Evolutionary conservation across 2,329 filamentous ascomycete species (phyloP).

Genomic region (Penicillium sp.): DNA sequence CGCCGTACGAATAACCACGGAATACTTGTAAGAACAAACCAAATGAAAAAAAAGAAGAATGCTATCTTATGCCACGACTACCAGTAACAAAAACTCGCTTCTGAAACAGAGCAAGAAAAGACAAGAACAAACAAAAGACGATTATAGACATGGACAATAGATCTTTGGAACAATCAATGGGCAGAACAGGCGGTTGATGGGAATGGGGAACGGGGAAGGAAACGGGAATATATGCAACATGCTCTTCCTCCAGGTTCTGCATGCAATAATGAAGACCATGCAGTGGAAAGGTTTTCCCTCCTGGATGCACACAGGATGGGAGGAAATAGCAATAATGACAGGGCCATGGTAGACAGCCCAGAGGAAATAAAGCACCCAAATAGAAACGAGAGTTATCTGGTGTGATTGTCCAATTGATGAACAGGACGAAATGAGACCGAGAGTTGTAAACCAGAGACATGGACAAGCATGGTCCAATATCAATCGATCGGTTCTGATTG

Average conservation of each 20-base stretch:
- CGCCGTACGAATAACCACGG: constrained; percentile 13
- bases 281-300: constrained; percentile 7
- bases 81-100: constrained; percentile 24
- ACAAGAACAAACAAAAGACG: constrained; percentile 12
- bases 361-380: not conserved
- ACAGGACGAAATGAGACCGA: not conserved
- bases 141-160: constrained; percentile 30
- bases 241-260: constrained; percentile 12
- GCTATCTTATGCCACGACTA: constrained; percentile 28
- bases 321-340: constrained; percentile 3
- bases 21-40: constrained; percentile 5
- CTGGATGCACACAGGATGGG: constrained; percentile 2
- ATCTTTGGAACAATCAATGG: constrained; percentile 22
- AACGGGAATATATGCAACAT: constrained; percentile 22
- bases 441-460: not conserved
- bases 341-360: not conserved
- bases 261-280: constrained; percentile 5
- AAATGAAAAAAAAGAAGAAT: constrained; percentile 16
- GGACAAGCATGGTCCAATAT: not conserved
- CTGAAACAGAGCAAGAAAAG: constrained; percentile 25
- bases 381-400: not conserved
- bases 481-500: not conserved
- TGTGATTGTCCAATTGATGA: not conserved
- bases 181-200: constrained; percentile 10
- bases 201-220: constrained; percentile 10